Percentiles rank a stretch among this genome's conserved stretches.
Conservation (phyloP, 2,329 filamentous ascomycete species). For the Ceratocystis huliohia region DNA sequence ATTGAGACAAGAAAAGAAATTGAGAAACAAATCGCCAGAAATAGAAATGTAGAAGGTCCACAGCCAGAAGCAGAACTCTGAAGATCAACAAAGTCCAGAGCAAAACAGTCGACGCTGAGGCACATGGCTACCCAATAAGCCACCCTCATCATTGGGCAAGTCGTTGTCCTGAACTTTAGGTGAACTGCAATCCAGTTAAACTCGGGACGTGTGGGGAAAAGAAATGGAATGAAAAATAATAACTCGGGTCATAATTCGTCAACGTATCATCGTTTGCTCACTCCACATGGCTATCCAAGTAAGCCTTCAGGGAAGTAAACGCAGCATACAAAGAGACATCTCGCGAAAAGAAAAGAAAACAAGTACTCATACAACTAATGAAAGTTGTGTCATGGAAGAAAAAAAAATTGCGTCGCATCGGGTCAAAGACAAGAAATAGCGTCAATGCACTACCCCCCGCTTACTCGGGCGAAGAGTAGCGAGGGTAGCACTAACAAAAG, state of each 20-base stretch:
- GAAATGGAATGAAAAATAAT: not conserved
- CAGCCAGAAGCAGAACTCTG: not conserved
- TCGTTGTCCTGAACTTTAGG: not conserved
- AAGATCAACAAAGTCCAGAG: not conserved
- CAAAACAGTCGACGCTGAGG: not conserved
- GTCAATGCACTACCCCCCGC: not conserved
- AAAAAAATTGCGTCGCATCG: conserved; percentile 1
- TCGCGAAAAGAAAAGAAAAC: conserved; percentile 19
- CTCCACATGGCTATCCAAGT: not conserved
- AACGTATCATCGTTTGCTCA: conserved; percentile 15
- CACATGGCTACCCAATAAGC: not conserved
- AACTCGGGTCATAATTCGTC: conserved; percentile 20
- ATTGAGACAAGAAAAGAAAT: conserved; percentile 19
- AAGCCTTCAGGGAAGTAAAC: conserved; percentile 4
- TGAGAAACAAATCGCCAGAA: conserved; percentile 21
- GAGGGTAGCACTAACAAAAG: not conserved
- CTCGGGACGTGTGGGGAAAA: not conserved
- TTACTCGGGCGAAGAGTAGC: too few relatives aligned
- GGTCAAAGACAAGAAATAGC: conserved; percentile 5
- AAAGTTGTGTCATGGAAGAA: conserved; percentile 13
- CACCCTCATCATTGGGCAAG: not conserved
- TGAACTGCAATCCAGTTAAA: not conserved
- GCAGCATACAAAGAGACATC: conserved; percentile 13
- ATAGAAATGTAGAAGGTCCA: conserved; percentile 12
- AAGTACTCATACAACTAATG: conserved; percentile 1